Conservation (phyloP, 345 rosid species). For the Camelina laxa region DNA sequence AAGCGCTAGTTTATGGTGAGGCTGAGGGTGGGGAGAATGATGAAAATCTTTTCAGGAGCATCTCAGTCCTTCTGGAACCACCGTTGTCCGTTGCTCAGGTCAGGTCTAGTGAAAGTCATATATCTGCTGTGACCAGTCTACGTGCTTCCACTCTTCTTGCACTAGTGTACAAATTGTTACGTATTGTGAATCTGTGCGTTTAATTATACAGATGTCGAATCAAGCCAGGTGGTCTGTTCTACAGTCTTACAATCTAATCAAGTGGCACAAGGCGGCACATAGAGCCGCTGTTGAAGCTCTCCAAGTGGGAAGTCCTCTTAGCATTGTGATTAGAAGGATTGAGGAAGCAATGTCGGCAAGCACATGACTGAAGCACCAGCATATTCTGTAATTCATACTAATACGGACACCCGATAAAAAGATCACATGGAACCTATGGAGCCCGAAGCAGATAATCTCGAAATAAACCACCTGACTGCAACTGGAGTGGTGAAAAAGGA, state of each 20-base stretch:
- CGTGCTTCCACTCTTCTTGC: slow-evolving; percentile 5
- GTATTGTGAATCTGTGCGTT: not conserved
- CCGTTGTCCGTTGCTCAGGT: slow-evolving; percentile 88
- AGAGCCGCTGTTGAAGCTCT: slow-evolving; percentile 79
- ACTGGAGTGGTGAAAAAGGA: slow-evolving; percentile 3
- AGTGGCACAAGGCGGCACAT: slow-evolving; percentile 85
- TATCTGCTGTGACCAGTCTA: slow-evolving; percentile 7
- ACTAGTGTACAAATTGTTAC: slow-evolving; percentile 7
- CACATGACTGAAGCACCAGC: slow-evolving; percentile 34
- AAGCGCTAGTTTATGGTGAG: slow-evolving; percentile 86
- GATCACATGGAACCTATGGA: not conserved
- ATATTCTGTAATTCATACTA: slow-evolving; percentile 6
- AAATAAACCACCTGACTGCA: slow-evolving; percentile 30
- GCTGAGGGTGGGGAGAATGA: slow-evolving; percentile 99
- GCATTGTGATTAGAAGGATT: slow-evolving; percentile 72
- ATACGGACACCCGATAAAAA: not conserved
- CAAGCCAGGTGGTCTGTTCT: slow-evolving; percentile 93
- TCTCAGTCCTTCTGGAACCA: slow-evolving; percentile 77
- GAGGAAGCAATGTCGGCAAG: slow-evolving; percentile 75
- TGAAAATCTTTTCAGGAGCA: slow-evolving; percentile 89
- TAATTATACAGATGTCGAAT: slow-evolving; percentile 80
- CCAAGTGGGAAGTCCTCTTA: slow-evolving; percentile 76
- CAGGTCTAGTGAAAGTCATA: slow-evolving; percentile 6
- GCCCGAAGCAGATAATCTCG: slow-evolving; percentile 17
- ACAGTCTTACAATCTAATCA: slow-evolving; percentile 88